Base-by-base conservation (phyloP, 495 filamentous ascomycete species). In the Halenospora varia region DNA sequence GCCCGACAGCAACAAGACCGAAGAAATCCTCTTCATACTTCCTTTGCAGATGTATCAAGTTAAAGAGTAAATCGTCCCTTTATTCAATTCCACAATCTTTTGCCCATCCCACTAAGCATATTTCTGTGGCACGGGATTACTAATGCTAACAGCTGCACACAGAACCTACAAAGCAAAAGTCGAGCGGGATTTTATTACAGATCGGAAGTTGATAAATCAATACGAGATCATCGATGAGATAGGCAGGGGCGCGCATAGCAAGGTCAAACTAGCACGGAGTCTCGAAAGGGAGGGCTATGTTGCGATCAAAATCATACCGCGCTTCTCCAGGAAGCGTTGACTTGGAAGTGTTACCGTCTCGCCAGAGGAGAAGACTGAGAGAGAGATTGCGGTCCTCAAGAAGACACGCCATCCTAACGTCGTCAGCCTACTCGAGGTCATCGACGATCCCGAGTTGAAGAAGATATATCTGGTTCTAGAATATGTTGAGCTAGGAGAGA, bases 391-490 rank as follows among this genome's bases (percentile, higher is more conserved):
- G 60, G 96, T 99, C 54, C 74, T 99, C 58, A 99, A 99, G 71
- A 97, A 97, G 76, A 94, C 92, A 45, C 86, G 92, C 15, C 94
- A 99, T 72, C 87, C 90, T 15, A 96, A 97, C 61, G 88, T 99
- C 42, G 95, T 97, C 57, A 90, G 88, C 65, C 76, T 99, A 48
- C 80, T 97, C 24, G 94, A 99, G 70, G 92, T 99, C 64, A 97
- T 99, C 64, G 94, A 99, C 65, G 94, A 99, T 69, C 91, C 92
- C 1, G 88, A 90, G 61, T 80, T 87, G 55, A 93, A 94, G 75
- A 99, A 99, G 73, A 95, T 99, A 53, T 97, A 99, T 73, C 89
- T 99, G 70, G 90, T 97, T 19, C 75, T 99, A 41, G 94, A 99
- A 69, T 92, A 89, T 70, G 91, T 97, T 57, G 89, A 96, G 66